Evolutionary conservation across 2,329 filamentous ascomycete genomes (phyloP).

Genomic region (Trichophyton mentagrophytes): DNA sequence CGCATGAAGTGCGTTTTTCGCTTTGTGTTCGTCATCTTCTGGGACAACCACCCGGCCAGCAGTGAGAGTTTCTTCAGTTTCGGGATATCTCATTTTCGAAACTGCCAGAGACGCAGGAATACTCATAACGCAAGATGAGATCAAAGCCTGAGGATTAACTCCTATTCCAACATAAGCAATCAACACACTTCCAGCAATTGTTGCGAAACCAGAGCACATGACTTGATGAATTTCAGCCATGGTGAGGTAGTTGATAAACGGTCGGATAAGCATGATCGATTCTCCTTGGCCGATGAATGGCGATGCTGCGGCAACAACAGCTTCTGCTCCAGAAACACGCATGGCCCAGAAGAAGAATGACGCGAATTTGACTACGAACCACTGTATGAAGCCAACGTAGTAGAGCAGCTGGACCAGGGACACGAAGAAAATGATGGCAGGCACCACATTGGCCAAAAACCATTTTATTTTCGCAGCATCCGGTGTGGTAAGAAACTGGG

Average conservation of each 20-base stretch:
- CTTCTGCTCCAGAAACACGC: slow-evolving; percentile 76
- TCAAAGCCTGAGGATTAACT: slow-evolving; percentile 69
- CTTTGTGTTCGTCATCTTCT: slow-evolving; percentile 56
- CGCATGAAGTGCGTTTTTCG: slow-evolving; percentile 71
- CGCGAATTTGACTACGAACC: slow-evolving; percentile 80
- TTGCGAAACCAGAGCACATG: slow-evolving; percentile 86
- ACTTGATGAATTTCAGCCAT: slow-evolving; percentile 81
- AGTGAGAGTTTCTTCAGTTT: slow-evolving; percentile 74
- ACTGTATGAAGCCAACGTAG: slow-evolving; percentile 69
- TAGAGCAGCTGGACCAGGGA: slow-evolving; percentile 78
- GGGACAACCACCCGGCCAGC: slow-evolving; percentile 69
- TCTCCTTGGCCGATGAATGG: slow-evolving; percentile 93
- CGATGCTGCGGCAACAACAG: slow-evolving; percentile 83
- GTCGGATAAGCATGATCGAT: slow-evolving; percentile 81
- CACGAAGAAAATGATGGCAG: slow-evolving; percentile 93
- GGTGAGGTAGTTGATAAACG: slow-evolving; percentile 75
- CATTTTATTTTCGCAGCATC: slow-evolving; percentile 32
- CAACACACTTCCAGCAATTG: slow-evolving; percentile 77
- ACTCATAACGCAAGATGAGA: slow-evolving; percentile 90
- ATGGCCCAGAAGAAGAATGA: slow-evolving; percentile 85
- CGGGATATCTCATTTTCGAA: slow-evolving; percentile 80
- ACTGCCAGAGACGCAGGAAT: slow-evolving; percentile 83
- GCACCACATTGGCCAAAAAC: slow-evolving; percentile 72
- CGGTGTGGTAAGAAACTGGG: slow-evolving; percentile 53
- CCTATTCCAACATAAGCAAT: slow-evolving; percentile 77